These are phyloP conservation scores for Pichia sp. DNA, from an alignment of 1,139 yeast species.

Conservation along the genomic window DNA sequence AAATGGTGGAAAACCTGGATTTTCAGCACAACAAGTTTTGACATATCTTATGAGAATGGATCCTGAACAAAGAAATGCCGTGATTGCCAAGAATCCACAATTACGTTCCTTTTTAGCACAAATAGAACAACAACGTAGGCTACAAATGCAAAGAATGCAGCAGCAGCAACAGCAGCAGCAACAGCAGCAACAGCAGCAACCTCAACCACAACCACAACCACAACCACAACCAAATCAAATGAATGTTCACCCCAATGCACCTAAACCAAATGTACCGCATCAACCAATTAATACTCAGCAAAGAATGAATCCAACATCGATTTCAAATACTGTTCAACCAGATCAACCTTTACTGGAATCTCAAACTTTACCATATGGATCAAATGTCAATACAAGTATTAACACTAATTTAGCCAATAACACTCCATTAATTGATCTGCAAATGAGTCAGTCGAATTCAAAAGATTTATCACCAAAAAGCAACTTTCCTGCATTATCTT, in stretches of 20 bases:
- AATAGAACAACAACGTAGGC: slow-evolving; percentile 32
- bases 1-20: slow-evolving; percentile 7
- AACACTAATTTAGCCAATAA: too few species aligned
- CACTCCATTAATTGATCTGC: too few species aligned
- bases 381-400: background rate
- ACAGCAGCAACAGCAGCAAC: background rate
- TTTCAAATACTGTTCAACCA: too few species aligned
- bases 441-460: too few species aligned
- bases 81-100: slow-evolving; percentile 30
- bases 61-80: slow-evolving; percentile 29
- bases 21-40: slow-evolving; percentile 27
- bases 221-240: background rate
- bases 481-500: too few species aligned
- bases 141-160: slow-evolving; percentile 22
- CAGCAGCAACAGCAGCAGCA: slow-evolving; percentile 8
- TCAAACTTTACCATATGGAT: background rate
- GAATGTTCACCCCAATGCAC: background rate
- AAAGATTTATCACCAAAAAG: too few species aligned
- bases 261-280: background rate
- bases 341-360: background rate
- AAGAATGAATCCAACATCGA: too few species aligned
- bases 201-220: background rate
- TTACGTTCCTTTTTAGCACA: slow-evolving; percentile 28
- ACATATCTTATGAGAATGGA: slow-evolving; percentile 30
- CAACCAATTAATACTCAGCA: background rate